Conservation (phyloP, 768 basidiomycete genomes). For the Mycena galopus region DNA sequence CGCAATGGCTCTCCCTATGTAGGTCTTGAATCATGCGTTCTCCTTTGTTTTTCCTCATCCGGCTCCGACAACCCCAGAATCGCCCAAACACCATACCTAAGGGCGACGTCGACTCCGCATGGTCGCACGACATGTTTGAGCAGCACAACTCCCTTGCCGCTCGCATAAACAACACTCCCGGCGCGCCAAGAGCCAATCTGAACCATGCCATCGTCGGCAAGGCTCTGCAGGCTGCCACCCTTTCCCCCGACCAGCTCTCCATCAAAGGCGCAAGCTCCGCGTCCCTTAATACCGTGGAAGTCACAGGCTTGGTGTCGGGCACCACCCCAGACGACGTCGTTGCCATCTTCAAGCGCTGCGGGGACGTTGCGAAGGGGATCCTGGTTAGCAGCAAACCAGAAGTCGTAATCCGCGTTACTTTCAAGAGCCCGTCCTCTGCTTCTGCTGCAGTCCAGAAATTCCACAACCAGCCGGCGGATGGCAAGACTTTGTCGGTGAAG, state of each 20-base stretch:
- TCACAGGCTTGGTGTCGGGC: constrained; percentile 78
- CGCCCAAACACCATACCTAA: constrained; percentile 70
- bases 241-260: constrained; percentile 54
- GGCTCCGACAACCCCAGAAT: constrained; percentile 47
- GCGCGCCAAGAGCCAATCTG: constrained; percentile 65
- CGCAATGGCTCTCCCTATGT: constrained; percentile 67
- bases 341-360: constrained; percentile 88
- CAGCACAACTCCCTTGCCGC: constrained; percentile 71
- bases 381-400: constrained; percentile 52
- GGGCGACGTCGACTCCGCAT: constrained; percentile 73
- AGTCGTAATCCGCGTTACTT: constrained; percentile 78
- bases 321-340: constrained; percentile 88
- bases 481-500: constrained; percentile 75
- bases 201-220: constrained; percentile 63
- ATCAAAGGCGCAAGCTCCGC: constrained; percentile 77
- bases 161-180: constrained; percentile 62
- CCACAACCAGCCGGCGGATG: constrained; percentile 86
- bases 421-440: constrained; percentile 74
- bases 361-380: constrained; percentile 67
- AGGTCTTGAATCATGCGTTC: constrained; percentile 46
- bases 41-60: constrained; percentile 31
- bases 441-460: constrained; percentile 79
- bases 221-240: constrained; percentile 74
- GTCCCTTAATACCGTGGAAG: constrained; percentile 77
- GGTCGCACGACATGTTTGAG: constrained; percentile 82